phyloP scores from a whole-genome alignment of 78 protist species.

The Guillardia theta region DNA sequence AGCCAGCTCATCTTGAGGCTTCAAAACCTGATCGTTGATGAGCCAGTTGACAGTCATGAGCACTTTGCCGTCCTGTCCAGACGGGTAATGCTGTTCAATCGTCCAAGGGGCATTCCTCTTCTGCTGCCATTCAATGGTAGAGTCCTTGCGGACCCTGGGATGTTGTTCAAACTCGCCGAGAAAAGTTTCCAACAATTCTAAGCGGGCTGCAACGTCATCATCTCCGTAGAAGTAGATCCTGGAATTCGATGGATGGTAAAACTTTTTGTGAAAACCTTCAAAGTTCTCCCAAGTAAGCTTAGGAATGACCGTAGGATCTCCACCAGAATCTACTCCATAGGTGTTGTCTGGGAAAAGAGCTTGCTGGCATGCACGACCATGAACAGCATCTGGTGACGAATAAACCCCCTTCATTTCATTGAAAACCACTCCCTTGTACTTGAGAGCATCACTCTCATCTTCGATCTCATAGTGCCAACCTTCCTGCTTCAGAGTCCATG shows the following conservation, averaged over 20 bases:
- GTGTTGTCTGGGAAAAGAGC: conserved; percentile 50
- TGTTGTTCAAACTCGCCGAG: neutral
- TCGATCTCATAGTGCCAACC: conserved; percentile 34
- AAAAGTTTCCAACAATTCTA: neutral
- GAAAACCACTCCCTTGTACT: conserved; percentile 49
- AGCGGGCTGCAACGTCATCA: neutral
- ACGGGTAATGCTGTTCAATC: neutral
- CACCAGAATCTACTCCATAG: conserved; percentile 11
- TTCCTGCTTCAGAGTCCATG: conserved; percentile 21
- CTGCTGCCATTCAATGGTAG: neutral
- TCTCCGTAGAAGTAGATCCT: conserved; percentile 46
- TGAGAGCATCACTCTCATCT: neutral
- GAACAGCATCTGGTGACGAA: neutral
- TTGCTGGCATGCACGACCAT: conserved; percentile 23
- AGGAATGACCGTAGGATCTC: neutral
- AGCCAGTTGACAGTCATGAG: conserved; percentile 55
- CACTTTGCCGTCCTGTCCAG: neutral
- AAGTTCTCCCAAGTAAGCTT: neutral
- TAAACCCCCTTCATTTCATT: conserved; percentile 57
- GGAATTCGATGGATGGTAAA: conserved; percentile 52
- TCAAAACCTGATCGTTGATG: conserved; percentile 28
- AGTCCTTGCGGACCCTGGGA: neutral
- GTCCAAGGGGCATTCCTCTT: neutral
- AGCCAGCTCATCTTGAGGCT: conserved; percentile 24
- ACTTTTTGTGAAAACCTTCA: neutral